Conservation (phyloP, 2,329 filamentous ascomycete genomes). For the Davidsoniella australis region DNA sequence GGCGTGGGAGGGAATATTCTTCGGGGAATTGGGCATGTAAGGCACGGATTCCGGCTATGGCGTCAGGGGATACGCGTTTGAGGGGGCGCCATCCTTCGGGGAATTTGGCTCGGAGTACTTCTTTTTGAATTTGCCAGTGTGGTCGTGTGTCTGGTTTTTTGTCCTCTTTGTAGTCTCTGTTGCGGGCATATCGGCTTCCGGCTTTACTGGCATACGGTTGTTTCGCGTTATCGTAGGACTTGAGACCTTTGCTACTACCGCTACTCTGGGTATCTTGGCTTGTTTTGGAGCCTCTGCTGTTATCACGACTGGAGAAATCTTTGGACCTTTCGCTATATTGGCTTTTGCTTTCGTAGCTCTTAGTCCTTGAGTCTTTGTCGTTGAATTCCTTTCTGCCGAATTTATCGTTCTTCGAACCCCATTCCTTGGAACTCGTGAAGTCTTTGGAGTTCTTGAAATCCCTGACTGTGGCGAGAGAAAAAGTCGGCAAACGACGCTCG, state of each 20-base stretch:
- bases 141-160: constrained; percentile 15
- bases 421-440: neutral
- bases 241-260: no score
- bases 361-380: no score
- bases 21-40: constrained; percentile 63
- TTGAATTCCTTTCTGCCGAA: no score
- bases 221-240: neutral
- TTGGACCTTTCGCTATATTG: no score
- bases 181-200: neutral
- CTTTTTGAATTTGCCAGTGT: constrained; percentile 63
- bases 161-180: neutral
- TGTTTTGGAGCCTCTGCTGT: no score
- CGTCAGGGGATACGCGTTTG: constrained; percentile 82
- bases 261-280: no score
- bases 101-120: constrained; percentile 60
- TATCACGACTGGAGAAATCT: no score
- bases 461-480: no score
- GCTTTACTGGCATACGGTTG: neutral
- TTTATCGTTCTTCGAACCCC: no score
- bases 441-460: neutral
- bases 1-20: constrained; percentile 54
- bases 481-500: no score
- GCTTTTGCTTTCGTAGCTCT: no score
- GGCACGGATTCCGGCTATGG: constrained; percentile 73
- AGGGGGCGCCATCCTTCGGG: constrained; percentile 63